These are phyloP conservation scores for Chamaecyparis obtusa DNA, from an alignment of 75 land plant species.

Conservation along the genomic window DNA sequence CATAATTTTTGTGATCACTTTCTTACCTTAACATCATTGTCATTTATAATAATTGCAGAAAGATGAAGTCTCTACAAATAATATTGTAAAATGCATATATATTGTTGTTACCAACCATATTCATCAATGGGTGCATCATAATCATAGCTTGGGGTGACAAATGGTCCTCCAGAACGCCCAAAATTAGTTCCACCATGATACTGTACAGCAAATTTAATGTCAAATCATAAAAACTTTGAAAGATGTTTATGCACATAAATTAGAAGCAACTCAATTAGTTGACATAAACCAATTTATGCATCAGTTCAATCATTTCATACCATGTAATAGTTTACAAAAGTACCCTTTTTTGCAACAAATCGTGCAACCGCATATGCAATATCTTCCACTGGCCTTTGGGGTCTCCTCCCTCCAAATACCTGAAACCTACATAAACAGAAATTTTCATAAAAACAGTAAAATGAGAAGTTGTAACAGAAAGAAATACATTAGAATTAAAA, in stretches of 20 bases:
- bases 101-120: conserved; percentile 14
- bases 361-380: conserved; percentile 30
- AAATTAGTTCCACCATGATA: conserved; percentile 52
- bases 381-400: conserved; percentile 26
- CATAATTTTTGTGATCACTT: not conserved
- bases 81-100: not conserved
- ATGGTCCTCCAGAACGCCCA: conserved; percentile 54
- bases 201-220: not conserved
- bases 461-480: not conserved
- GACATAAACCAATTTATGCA: not conserved
- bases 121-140: conserved; percentile 45
- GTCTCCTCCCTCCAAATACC: conserved; percentile 13
- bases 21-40: not conserved
- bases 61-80: not conserved
- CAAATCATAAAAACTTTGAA: not conserved
- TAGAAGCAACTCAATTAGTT: not conserved
- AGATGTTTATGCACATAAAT: not conserved
- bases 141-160: conserved; percentile 44
- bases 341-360: conserved; percentile 18
- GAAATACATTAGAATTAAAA: not conserved
- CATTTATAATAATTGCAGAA: conserved; percentile 16
- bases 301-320: not conserved
- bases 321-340: conserved; percentile 26
- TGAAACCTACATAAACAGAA: conserved; percentile 5
- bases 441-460: not conserved